Base-by-base conservation (phyloP, 2,329 filamentous ascomycete species). In the Calycina herbarum region DNA sequence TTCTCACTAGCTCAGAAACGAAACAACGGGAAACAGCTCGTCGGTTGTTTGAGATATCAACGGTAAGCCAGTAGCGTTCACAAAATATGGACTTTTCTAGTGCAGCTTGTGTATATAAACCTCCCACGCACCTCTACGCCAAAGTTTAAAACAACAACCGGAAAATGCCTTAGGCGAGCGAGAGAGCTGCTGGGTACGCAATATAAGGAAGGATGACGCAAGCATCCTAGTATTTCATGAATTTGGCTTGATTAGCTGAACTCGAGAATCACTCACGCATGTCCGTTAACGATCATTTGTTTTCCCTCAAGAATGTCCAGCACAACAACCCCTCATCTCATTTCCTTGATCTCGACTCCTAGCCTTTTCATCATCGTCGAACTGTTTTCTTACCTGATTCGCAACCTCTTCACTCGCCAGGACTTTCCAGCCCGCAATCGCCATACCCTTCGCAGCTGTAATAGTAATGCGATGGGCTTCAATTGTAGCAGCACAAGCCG, bases 401-500 rank as follows among this genome's bases (percentile, higher is more conserved):
- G 57, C 57, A 33, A 58, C 31, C 7, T 17, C 57, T 17, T 33
- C 57, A 24, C 29, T 35, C 15, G 38, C 57, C 57, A 58, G 10
- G 38, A 58, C 57, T 8, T 58, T 17, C 57, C 57, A 58, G 24
- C 57, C 57, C 3, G 57, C 57, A 20, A 58, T 35, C n/a, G 27
- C 57, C 67, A 70, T 67, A 5, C 62, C 67, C 61, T 67, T 68
- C n/a, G 65, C 64, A 3, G 65, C 67, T 58, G 56, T 29, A 10
- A 69, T 45, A 15, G 64, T 67, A 24, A 66, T 54, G 29, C 35
- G 60, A 40, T 70, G 65, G 1, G 68, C 64, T 48, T 67, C 64
- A 10, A 67, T 64, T 33, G 76, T 78, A 4, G 76, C 67, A 6
- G 69, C 67, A 5, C 67, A 67, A 4, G 51, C 62, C 5, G 65